Conservation (phyloP, 306 rosid species). For the Vigna nakashimae region DNA sequence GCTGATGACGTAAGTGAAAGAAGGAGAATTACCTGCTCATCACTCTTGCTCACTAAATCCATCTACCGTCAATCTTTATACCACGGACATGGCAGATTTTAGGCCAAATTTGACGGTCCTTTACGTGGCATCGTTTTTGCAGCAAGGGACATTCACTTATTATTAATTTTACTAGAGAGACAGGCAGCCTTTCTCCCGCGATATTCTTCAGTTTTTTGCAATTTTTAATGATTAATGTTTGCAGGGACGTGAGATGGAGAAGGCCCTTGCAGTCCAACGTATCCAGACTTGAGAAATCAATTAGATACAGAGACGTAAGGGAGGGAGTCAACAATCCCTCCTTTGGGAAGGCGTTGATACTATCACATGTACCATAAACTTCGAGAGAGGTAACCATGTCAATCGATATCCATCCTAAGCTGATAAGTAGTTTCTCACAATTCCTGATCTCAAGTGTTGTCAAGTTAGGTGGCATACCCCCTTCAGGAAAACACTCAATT, state of each 20-base stretch:
- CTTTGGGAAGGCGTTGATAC: background rate
- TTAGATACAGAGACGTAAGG: background rate
- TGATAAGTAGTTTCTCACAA: background rate
- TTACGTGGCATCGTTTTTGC: background rate
- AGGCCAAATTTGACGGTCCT: background rate
- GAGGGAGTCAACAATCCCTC: slow-evolving; percentile 11
- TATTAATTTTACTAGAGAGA: background rate
- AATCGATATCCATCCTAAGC: background rate
- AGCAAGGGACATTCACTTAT: background rate
- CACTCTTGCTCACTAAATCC: background rate
- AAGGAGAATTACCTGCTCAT: slow-evolving; percentile 8
- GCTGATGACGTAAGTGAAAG: too few relatives aligned
- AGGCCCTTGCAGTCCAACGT: background rate
- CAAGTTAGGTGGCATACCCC: background rate
- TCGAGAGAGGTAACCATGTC: background rate
- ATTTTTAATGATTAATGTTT: too few relatives aligned
- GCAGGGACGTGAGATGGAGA: background rate
- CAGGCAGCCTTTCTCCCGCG: background rate
- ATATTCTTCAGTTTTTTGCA: background rate
- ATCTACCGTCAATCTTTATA: background rate
- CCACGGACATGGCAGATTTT: background rate
- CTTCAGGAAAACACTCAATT: background rate
- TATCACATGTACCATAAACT: background rate
- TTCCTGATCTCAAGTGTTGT: background rate
- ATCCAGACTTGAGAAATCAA: background rate